phyloP scores from a whole-genome alignment of 176 grass and related monocot species.

The Aegilops longissima region DNA sequence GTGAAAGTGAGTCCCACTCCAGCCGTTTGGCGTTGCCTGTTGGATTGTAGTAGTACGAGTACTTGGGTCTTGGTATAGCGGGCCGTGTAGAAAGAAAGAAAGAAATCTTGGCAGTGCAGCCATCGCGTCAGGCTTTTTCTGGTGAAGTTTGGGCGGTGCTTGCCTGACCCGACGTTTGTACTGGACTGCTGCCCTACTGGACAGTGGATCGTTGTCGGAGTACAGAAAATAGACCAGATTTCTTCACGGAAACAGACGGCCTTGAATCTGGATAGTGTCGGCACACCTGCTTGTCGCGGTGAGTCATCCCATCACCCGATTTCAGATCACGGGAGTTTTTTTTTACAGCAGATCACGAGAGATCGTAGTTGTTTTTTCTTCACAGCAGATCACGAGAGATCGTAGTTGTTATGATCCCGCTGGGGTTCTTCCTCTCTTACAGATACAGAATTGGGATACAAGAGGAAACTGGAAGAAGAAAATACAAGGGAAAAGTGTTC shows the following conservation, averaged over 20 bases:
- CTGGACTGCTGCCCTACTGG: neutral
- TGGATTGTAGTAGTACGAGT: neutral
- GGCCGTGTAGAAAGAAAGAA: conserved; percentile 19
- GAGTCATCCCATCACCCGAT: conserved; percentile 33
- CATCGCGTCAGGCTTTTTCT: conserved; percentile 30
- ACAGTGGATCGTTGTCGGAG: conserved; percentile 30
- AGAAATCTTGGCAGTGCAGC: conserved; percentile 7
- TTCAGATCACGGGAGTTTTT: neutral
- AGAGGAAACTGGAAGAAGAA: no score
- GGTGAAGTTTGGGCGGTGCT: conserved; percentile 17
- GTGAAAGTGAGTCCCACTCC: conserved; percentile 38
- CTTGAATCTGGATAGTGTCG: neutral
- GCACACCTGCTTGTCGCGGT: neutral
- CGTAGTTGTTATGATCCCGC: no score
- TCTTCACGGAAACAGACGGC: conserved; percentile 15
- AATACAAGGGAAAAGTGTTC: no score
- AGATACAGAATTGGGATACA: no score
- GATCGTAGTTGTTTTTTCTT: no score
- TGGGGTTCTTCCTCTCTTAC: no score
- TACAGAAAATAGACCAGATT: conserved; percentile 18
- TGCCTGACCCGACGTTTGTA: conserved; percentile 31
- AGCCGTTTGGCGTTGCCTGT: conserved; percentile 4
- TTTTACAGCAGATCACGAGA: no score
- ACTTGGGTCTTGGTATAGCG: neutral
- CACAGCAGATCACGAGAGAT: no score